Conservation (phyloP, 2,329 filamentous ascomycete genomes). For the Teratosphaeria pseudoeucalypti region DNA sequence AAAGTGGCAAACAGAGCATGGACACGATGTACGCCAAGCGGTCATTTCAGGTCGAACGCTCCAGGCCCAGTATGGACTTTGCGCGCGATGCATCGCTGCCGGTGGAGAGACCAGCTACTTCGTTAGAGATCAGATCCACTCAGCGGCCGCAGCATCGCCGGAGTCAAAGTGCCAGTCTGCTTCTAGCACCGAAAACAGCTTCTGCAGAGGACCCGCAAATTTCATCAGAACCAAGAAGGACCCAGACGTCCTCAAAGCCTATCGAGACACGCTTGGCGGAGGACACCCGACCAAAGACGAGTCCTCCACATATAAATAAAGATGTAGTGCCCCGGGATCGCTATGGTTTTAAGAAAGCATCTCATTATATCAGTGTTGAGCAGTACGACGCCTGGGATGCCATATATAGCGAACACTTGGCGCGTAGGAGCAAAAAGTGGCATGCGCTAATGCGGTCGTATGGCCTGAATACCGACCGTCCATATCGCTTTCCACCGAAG, state of each 20-base stretch:
- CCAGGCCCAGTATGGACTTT: constrained; percentile 13
- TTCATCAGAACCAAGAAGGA: neutral
- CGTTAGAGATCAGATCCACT: neutral
- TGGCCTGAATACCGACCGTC: constrained; percentile 59
- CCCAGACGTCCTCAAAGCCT: neutral
- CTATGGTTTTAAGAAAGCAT: constrained; percentile 87
- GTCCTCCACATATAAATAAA: neutral
- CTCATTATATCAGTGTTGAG: constrained; percentile 62
- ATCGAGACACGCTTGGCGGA: neutral
- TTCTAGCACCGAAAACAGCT: constrained; percentile 12
- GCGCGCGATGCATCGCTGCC: constrained; percentile 4
- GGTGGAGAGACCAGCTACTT: constrained; percentile 7
- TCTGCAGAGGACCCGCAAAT: constrained; percentile 4
- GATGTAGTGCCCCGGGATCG: constrained; percentile 51
- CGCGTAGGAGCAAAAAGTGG: constrained; percentile 74
- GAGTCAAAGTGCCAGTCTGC: constrained; percentile 24
- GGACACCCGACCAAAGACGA: neutral
- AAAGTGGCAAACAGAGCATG: constrained; percentile 25
- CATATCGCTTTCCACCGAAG: constrained; percentile 67
- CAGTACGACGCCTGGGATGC: constrained; percentile 76
- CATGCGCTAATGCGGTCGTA: constrained; percentile 63
- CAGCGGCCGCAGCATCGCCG: constrained; percentile 15
- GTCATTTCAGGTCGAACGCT: constrained; percentile 11
- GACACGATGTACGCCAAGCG: constrained; percentile 12
- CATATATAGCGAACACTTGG: constrained; percentile 64